phyloP scores from a whole-genome alignment of 2,329 filamentous ascomycete genomes.

The Fusarium robinianum region DNA sequence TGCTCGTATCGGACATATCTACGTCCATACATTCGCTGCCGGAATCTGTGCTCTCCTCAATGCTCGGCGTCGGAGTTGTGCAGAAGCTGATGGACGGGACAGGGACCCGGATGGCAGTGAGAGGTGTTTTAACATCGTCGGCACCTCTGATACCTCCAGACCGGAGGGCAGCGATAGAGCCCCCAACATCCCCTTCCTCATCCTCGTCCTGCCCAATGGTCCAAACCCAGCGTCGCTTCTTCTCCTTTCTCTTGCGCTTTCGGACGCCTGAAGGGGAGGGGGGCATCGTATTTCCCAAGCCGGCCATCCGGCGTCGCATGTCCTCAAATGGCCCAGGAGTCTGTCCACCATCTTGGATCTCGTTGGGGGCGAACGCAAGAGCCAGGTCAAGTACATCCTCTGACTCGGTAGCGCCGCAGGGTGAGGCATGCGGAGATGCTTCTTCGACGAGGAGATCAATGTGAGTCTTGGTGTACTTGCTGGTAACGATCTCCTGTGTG shows the following conservation, averaged over 20 bases:
- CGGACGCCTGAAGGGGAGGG: constrained; percentile 51
- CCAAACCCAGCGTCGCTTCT: constrained; percentile 69
- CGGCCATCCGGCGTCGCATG: constrained; percentile 61
- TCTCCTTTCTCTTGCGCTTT: constrained; percentile 61
- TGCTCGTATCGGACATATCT: constrained; percentile 56
- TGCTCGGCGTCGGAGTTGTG: constrained; percentile 48
- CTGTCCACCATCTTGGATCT: constrained; percentile 63
- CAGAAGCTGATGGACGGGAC: constrained; percentile 22
- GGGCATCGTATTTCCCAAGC: constrained; percentile 49
- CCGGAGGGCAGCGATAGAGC: constrained; percentile 48
- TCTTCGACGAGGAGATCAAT: constrained; percentile 66
- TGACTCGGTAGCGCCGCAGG: constrained; percentile 37
- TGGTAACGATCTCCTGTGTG: constrained; percentile 66
- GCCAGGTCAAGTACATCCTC: constrained; percentile 54
- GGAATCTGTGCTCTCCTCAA: constrained; percentile 45
- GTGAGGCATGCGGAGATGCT: constrained; percentile 52
- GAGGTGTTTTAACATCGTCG: constrained; percentile 28
- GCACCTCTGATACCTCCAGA: constrained; percentile 33
- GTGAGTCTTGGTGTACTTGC: constrained; percentile 65
- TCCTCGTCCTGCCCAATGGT: constrained; percentile 62
- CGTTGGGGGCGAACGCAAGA: constrained; percentile 57
- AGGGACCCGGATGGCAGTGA: constrained; percentile 31
- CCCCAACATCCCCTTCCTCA: constrained; percentile 49
- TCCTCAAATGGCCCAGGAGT: constrained; percentile 68
- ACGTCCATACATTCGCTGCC: constrained; percentile 45